Evolutionary conservation across 2,329 filamentous ascomycete species (phyloP), one percentile per base, ranked within the genome.

Genomic region (Cordyceps cicadae): DNA sequence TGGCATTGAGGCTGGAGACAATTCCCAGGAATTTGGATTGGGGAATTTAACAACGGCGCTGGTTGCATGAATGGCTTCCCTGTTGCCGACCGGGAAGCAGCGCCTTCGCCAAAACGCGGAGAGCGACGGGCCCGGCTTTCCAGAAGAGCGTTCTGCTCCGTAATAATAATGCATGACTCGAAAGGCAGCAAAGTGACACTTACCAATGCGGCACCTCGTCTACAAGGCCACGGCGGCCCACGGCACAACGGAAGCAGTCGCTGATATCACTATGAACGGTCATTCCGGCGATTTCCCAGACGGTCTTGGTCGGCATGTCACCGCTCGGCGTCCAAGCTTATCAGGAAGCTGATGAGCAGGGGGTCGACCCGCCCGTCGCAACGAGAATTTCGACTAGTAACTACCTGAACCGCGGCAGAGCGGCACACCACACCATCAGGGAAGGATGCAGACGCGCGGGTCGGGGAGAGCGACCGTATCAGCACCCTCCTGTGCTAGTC

Each of bases 1-100:
- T 60, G 45, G 49, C 58, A 60, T 60, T 60, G 58, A 54, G 58
- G 58, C 58, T 60, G 58, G 58, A 54, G 58, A 60, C 58, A 45
- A 50, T 60, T 60, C 58, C 58, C 58, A 60, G 58, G 53, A 60
- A 43, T 50, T 60, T 54, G 58, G 58, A 50, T 39, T 49, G 29
- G 43, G 58, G 39, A 61, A 49, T 21, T 39, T 50, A 19, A n/a
- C 34, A 57, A 56, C 52, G 53, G 46, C 52, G 34, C 29, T 34
- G 52, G 41, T 29, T 60, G 50, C 43, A 26, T 50, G 24, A 51
- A 34, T 17, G 12, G 39, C 15, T 29, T 11, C 39, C 17, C 2
- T 45, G 46, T 43, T 59, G 46, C 55, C 24, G 55, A 37, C 48
- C 46, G 46, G 46, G 8, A 11, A 45, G 11, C 15, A 41, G 17